Evolutionary conservation across 257 asterid genomes (phyloP), one percentile per base, ranked within the genome.

Genomic region (Dorcoceras hygrometricum): DNA sequence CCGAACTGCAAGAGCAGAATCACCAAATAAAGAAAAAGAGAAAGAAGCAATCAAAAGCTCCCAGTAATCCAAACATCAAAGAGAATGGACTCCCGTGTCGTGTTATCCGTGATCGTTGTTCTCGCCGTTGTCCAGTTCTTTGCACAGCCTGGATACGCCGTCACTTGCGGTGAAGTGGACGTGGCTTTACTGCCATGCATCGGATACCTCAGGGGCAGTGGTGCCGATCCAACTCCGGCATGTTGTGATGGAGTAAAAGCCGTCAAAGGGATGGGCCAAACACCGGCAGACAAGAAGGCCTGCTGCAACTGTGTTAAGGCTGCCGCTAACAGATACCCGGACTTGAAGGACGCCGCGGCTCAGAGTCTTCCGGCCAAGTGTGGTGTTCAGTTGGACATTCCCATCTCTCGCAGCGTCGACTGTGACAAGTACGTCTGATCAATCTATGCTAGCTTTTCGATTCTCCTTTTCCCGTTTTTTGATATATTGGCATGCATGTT

Each of bases 141-240:
- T 2, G 69, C 54, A 25, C 56, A 63, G 66, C 75, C 77, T 0
- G 80, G 75, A 4, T 51, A 66, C 27, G 87, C 79, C 9, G 74
- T 78, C 7, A 61, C 63, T 19, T 83, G 89, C n/a, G 73, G 71
- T 4, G 75, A 83, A 54, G 86, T 84, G 1, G 85, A 73, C 39
- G 65, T 61, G 6, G 73, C 70, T 5, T 6, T 84, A 67, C 66
- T 71, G 6, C 71, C 81, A 0, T 82, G 90, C 71, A 36, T 82
- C 32, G 26, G 68, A 0, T 84, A 63, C 58, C 86, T 84, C 29
- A 72, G 70, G 1, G 71, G 75, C 4, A 76, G 66, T 0, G 83
- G 54, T 0, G 69, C 50, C n/a, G 24, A 14, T 20, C 87, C 87
- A 0, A 54, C 73, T 1, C 57, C 24, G 12, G 22, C 50, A 0